Conservation (phyloP, 2,329 filamentous ascomycete species). For the Sphaceloma murrayae region DNA sequence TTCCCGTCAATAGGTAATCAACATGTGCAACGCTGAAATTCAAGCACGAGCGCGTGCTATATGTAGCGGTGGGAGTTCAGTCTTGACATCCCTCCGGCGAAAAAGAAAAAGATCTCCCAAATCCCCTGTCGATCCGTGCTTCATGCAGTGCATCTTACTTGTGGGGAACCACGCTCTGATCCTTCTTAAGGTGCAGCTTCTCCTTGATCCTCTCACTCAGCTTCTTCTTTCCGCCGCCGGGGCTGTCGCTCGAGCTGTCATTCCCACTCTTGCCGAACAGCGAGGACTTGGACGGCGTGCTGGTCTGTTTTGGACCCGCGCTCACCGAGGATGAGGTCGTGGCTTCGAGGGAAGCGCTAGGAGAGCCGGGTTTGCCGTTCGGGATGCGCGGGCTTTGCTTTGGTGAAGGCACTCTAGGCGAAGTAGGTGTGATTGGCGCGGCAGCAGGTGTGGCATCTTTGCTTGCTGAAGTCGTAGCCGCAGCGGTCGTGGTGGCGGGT, state of each 20-base stretch:
- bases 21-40: conserved; percentile 10
- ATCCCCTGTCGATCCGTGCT: too few species aligned
- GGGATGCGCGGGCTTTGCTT: conserved; percentile 1
- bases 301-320: not conserved
- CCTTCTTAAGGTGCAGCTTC: conserved; percentile 15
- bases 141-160: too few species aligned
- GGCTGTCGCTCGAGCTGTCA: conserved; percentile 12
- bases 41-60: not conserved
- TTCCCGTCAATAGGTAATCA: conserved; percentile 9
- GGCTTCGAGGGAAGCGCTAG: conserved; percentile 5
- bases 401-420: not conserved
- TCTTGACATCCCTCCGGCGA: too few species aligned
- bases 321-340: conserved; percentile 10
- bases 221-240: conserved; percentile 16
- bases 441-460: not conserved
- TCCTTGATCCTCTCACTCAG: conserved; percentile 15
- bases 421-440: not conserved
- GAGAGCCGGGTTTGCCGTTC: conserved; percentile 1
- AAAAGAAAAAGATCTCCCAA: too few species aligned
- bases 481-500: conserved; percentile 2
- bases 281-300: conserved; percentile 11
- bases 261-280: conserved; percentile 8
- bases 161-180: not conserved
- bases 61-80: too few species aligned
- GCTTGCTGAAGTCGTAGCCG: not conserved